Conservation (phyloP, 257 asterid genomes). For the Datura wrightii region DNA sequence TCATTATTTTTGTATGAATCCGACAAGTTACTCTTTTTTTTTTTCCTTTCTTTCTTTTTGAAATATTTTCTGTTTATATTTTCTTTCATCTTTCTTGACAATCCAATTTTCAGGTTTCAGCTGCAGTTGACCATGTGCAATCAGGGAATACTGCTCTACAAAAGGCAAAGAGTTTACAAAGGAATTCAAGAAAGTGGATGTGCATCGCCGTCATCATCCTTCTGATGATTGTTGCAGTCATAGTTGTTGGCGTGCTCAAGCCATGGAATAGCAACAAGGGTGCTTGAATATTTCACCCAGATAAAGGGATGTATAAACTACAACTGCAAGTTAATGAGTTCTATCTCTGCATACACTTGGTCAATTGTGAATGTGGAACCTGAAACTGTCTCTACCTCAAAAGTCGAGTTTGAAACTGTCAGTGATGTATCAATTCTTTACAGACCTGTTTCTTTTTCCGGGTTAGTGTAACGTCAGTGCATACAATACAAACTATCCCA, state of each 20-base stretch:
- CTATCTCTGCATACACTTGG: not conserved
- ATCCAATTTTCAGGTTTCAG: constrained; percentile 67
- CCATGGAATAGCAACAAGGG: constrained; percentile 89
- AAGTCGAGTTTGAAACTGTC: not conserved
- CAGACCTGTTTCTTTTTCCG: not conserved
- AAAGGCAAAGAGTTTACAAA: constrained; percentile 82
- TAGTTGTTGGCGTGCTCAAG: constrained; percentile 90
- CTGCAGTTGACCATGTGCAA: constrained; percentile 93
- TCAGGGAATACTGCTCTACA: constrained; percentile 88
- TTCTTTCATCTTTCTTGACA: not conserved
- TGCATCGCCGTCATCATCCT: constrained; percentile 84
- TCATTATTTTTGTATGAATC: not conserved
- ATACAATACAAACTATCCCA: not conserved
- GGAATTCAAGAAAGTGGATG: constrained; percentile 90
- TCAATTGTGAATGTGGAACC: not conserved
- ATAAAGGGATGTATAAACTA: not conserved
- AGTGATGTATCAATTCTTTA: not conserved
- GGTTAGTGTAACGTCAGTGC: not conserved
- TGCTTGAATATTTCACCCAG: constrained; percentile 44
- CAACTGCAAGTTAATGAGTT: not conserved
- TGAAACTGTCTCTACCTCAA: not conserved
- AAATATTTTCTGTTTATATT: not conserved
- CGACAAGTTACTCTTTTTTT: not conserved
- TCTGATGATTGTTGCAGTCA: constrained; percentile 67
- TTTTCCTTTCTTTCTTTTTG: not conserved